phyloP scores from a whole-genome alignment of 2,329 filamentous ascomycete genomes.

The Aureobasidium sp. region DNA sequence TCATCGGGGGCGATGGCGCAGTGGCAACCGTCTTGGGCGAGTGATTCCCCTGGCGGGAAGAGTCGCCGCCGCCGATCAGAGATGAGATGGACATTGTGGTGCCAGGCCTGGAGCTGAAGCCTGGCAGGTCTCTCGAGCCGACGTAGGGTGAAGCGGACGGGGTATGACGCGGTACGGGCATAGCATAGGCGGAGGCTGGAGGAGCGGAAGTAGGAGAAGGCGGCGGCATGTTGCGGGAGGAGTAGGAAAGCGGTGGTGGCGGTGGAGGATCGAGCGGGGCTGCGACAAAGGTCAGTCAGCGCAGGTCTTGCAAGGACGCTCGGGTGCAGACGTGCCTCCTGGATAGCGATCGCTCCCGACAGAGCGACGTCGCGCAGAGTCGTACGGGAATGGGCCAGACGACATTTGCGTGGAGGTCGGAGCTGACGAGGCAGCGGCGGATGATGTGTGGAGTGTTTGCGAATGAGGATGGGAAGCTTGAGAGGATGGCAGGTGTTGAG shows the following conservation, averaged over 20 bases:
- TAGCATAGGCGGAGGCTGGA: conserved; percentile 35
- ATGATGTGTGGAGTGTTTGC: conserved; percentile 6
- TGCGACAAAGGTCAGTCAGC: conserved; percentile 20
- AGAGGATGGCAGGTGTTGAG: not conserved
- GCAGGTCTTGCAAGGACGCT: not conserved
- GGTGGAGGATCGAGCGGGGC: conserved; percentile 25
- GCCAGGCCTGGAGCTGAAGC: conserved; percentile 47
- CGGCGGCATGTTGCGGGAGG: conserved; percentile 42
- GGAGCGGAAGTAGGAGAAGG: conserved; percentile 40
- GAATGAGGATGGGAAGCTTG: conserved; percentile 15
- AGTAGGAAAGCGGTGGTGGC: conserved; percentile 36
- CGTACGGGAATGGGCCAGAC: conserved; percentile 30
- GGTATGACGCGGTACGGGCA: conserved; percentile 34
- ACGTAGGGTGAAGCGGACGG: conserved; percentile 41
- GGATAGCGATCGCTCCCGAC: conserved; percentile 29
- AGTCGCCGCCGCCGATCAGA: conserved; percentile 49
- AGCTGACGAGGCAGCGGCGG: conserved; percentile 21
- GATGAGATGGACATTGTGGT: conserved; percentile 67
- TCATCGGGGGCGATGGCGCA: conserved; percentile 28
- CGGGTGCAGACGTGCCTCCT: not conserved
- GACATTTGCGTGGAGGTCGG: conserved; percentile 32
- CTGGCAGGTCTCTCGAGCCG: conserved; percentile 49
- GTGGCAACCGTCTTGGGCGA: conserved; percentile 29
- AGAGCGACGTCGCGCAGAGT: conserved; percentile 38
- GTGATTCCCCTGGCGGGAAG: conserved; percentile 21